These are phyloP conservation scores for Chlamydomonas sphaeroides DNA, from an alignment of 139 green algal species.

Conservation along the genomic window DNA sequence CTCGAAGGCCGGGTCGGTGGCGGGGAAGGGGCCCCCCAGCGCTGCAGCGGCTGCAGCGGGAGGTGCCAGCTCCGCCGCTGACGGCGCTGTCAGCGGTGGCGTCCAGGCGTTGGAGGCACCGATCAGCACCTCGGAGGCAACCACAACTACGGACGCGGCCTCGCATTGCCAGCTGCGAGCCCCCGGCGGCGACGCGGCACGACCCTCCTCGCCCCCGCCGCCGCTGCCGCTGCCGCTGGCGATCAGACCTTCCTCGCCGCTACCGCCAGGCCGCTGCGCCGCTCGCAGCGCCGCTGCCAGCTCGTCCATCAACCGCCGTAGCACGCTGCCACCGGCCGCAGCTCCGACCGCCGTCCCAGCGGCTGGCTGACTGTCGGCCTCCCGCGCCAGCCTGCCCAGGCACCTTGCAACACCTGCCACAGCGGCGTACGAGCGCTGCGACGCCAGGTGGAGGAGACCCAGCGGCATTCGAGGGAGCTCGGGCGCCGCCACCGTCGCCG, in stretches of 20 bases:
- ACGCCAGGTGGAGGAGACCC: slow-evolving; percentile 60
- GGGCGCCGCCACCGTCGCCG: slow-evolving; percentile 14
- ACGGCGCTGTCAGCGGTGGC: slow-evolving; percentile 5
- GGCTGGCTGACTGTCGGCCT: not conserved
- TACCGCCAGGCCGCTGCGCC: not conserved
- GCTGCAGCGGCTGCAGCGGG: too few species aligned
- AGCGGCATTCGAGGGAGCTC: slow-evolving; percentile 77
- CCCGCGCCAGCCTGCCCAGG: slow-evolving; percentile 51
- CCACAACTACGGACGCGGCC: slow-evolving; percentile 50
- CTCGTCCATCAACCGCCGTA: slow-evolving; percentile 57
- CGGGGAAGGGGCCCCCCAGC: not conserved
- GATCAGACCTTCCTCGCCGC: too few species aligned
- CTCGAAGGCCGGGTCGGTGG: slow-evolving; percentile 32
- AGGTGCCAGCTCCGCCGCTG: too few species aligned
- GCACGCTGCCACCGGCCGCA: not conserved
- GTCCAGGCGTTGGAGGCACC: slow-evolving; percentile 68
- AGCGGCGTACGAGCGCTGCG: slow-evolving; percentile 59
- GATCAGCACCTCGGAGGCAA: slow-evolving; percentile 69
- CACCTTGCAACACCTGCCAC: slow-evolving; percentile 61
- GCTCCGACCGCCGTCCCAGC: not conserved
- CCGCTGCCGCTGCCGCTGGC: too few species aligned
- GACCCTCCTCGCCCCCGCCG: not conserved
- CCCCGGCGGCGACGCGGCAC: not conserved
- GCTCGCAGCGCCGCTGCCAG: slow-evolving; percentile 14
- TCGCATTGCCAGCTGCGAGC: slow-evolving; percentile 40